phyloP scores from a whole-genome alignment of 495 filamentous ascomycete species.

The Lentithecium fluviatile region DNA sequence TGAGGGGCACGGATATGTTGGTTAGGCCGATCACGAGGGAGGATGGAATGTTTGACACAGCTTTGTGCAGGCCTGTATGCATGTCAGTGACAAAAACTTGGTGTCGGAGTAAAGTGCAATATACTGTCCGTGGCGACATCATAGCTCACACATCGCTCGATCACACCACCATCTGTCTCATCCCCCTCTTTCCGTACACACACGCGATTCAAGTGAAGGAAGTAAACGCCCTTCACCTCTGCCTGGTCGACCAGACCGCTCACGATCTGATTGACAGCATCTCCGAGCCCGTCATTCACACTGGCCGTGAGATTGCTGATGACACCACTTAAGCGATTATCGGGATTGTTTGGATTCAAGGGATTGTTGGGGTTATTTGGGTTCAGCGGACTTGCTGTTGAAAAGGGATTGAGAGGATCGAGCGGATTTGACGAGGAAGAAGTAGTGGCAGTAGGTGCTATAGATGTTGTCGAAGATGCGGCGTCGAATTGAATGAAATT shows the following conservation, averaged over 20 bases:
- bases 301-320: constrained; percentile 8
- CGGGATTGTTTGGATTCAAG: constrained; percentile 1
- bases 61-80: not conserved
- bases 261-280: constrained; percentile 9
- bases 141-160: constrained; percentile 6
- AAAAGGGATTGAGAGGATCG: constrained; percentile 17
- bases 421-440: constrained; percentile 4
- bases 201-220: not conserved
- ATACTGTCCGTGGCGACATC: constrained; percentile 1
- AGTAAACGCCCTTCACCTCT: constrained; percentile 5
- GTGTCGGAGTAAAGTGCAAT: not conserved
- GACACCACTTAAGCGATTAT: not conserved
- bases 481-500: constrained; percentile 15
- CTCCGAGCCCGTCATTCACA: constrained; percentile 1
- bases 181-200: constrained; percentile 1
- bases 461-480: constrained; percentile 13
- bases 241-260: not conserved
- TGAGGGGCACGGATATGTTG: constrained; percentile 15
- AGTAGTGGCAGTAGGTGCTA: constrained; percentile 1
- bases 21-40: constrained; percentile 13
- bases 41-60: constrained; percentile 4
- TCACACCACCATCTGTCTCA: not conserved
- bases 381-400: constrained; percentile 16
- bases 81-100: not conserved
- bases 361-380: constrained; percentile 18